Base-by-base conservation (phyloP, 495 filamentous ascomycete species). In the Penicillium desertorum region DNA sequence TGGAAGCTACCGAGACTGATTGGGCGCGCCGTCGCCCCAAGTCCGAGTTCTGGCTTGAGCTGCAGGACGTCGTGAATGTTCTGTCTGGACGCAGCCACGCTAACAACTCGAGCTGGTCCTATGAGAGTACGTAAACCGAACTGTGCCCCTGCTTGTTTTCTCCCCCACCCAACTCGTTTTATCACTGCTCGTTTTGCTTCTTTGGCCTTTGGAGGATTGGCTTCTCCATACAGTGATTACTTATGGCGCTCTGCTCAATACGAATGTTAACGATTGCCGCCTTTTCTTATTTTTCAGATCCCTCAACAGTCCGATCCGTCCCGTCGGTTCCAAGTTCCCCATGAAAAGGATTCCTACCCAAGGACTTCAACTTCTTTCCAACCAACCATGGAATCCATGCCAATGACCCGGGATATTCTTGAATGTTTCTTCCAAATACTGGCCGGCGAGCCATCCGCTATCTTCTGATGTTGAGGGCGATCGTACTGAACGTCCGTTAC, bases 11-110 rank as follows among this genome's bases (percentile, higher is more conserved):
- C 22, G 92, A 94, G 68, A 99, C 95, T 16, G 92, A 98, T 76
- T 99, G 95, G 95, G 79, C 82, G 56, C 88, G 92, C 63, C 79
- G 95, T 45, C 81, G 95, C 44, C 95, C 95, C 23, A 91, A 85
- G 73, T 68, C 84, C 5, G 91, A 92, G 56, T 92, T 89, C 72
- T 99, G 95, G 95, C 73, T 91, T 48, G 78, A 79, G 25, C 75
- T 95, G 65, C 92, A 91, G 76, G 77, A 85, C 22, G 85, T 90
- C 36, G 92, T 96, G 3, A 89, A 98, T 71, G 87, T 87, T 11
- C 71, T 99, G 30, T 89, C 88, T 37, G 94, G 91, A 4, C 79
- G 92, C 45, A 83, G 83, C 14, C 54, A 57, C 37, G 42, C 58
- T n/a, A 27, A 50, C 29, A 51, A 60, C 14, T 65, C 65, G 27